Base-by-base conservation (phyloP, 768 basidiomycete species). In the Agaricus subrufescens region DNA sequence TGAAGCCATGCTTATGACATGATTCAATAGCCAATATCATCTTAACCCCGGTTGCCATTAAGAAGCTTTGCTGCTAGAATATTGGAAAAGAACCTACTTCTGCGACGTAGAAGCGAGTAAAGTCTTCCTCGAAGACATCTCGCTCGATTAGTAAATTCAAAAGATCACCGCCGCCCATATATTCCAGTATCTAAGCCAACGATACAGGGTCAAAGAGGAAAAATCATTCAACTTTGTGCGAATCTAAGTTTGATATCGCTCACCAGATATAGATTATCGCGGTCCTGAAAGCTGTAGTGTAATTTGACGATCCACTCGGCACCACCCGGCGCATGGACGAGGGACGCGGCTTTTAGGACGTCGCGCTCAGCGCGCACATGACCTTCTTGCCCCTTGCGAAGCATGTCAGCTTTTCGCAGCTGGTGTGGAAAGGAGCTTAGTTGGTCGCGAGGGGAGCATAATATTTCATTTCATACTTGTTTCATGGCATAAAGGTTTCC, bases 291-390 rank as follows among this genome's bases (percentile, higher is more conserved):
- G 69, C 88, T 94, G 73, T 97, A 98, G 68, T 87, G 81, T 46
- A 99, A 73, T 69, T 85, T 86, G 52, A 98, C 94, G 61, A 97
- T 97, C 94, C 96, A 97, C 65, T 94, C 88, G 57, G 89, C 87
- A 48, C 83, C 81, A 58, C 81, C 80, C 55, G 87, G 82, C 40
- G 89, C 84, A 67, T 80, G 79, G 64, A 89, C 84, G 62, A 87
- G 75, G 11, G 94, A 88, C 5, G 95, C 95, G 31, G 91, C 90
- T 71, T 91, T 93, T 57, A 98, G 82, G 43, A 98, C 77, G 65
- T 98, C 94, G 66, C 94, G 87, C 69, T 98, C 94, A 42, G 95
- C 96, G 51, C 94, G 87, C 66, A 97, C 90, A 71, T 98, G 96
- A 1, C 94, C 96, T 73, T 98, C 96, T 71, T 98, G 96, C 25